These are phyloP conservation scores for Coelastrella sp. DNA, from an alignment of 139 green algal genomes.

Conservation along the genomic window DNA sequence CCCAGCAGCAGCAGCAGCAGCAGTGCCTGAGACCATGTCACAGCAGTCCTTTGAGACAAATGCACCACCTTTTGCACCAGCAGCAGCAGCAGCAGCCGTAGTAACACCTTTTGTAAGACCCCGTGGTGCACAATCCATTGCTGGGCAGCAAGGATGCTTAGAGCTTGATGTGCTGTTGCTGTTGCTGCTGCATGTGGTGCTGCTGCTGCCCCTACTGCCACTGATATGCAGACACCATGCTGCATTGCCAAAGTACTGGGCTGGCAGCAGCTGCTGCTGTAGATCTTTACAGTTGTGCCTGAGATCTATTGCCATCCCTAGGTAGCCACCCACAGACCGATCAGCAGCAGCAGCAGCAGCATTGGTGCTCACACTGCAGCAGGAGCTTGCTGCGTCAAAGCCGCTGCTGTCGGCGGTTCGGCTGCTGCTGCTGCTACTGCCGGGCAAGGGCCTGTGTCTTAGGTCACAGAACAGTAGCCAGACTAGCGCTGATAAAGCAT, in stretches of 20 bases:
- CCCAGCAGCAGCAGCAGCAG: neutral
- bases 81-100: no score
- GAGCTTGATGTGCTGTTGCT: no score
- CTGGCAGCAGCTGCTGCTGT: neutral
- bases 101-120: no score
- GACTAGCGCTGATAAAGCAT: slow-evolving; percentile 26
- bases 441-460: slow-evolving; percentile 6
- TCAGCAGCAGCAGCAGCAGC: no score
- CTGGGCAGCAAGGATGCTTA: no score
- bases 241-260: slow-evolving; percentile 32
- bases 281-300: slow-evolving; percentile 32
- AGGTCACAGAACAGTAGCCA: slow-evolving; percentile 27
- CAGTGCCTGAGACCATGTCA: no score
- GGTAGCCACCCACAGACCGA: neutral
- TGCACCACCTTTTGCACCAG: no score
- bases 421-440: slow-evolving; percentile 10
- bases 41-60: no score
- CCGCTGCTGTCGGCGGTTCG: neutral
- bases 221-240: slow-evolving; percentile 24
- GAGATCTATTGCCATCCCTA: slow-evolving; percentile 18
- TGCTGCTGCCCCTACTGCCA: neutral
- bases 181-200: neutral
- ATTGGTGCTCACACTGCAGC: no score
- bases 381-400: neutral
- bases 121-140: no score